Evolutionary conservation across 2,329 filamentous ascomycete genomes (phyloP).

Genomic region (Sphaerulina populicola): DNA sequence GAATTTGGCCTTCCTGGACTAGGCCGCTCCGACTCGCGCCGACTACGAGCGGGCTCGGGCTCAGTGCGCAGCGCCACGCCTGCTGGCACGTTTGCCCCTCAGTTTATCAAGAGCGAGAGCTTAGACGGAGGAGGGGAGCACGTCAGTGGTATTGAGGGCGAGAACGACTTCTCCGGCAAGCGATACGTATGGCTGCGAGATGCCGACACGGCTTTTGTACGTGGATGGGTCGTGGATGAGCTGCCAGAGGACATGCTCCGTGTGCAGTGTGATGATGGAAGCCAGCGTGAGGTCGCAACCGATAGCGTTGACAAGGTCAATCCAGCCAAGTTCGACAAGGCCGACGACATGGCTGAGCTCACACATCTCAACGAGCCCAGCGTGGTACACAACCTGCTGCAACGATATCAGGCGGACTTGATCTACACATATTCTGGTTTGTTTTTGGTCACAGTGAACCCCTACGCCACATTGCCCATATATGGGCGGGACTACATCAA

Average conservation of each 20-base stretch:
- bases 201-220: constrained; percentile 75
- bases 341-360: constrained; percentile 97
- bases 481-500: constrained; percentile 96
- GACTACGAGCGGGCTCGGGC: constrained; percentile 48
- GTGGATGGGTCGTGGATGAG: constrained; percentile 86
- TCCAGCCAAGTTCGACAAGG: constrained; percentile 98
- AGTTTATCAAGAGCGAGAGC: constrained; percentile 88
- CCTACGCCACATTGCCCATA: constrained; percentile 88
- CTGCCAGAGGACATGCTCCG: constrained; percentile 59
- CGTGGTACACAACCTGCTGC: constrained; percentile 92
- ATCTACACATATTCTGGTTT: constrained; percentile 97
- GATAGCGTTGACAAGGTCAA: constrained; percentile 98
- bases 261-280: constrained; percentile 90
- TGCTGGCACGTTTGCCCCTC: constrained; percentile 84
- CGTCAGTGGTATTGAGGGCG: constrained; percentile 74
- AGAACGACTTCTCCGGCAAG: constrained; percentile 98
- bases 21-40: constrained; percentile 26
- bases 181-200: constrained; percentile 97
- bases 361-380: constrained; percentile 97
- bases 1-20: constrained; percentile 38
- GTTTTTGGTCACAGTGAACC: constrained; percentile 94
- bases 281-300: constrained; percentile 73
- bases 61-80: constrained; percentile 58
- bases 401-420: constrained; percentile 87
- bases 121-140: constrained; percentile 51